Conservation (phyloP, 371 early-diverging fungal species). For the Umbelopsis sp. region DNA sequence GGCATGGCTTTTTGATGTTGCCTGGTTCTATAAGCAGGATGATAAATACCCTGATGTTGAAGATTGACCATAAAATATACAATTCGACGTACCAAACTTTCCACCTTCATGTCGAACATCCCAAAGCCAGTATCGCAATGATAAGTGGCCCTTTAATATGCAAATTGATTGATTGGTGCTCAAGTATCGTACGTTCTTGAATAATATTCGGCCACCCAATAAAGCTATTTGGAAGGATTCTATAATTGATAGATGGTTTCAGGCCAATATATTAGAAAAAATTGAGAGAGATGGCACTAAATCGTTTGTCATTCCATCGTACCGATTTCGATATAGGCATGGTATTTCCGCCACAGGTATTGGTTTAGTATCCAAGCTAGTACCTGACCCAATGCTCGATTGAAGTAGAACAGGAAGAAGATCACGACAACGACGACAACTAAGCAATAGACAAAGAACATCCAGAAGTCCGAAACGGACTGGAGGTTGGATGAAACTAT, state of each 20-base stretch:
- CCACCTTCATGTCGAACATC: conserved; percentile 60
- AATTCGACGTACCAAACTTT: conserved; percentile 25
- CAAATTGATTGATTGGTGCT: conserved; percentile 76
- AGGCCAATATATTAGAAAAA: neutral
- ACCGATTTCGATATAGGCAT: conserved; percentile 80
- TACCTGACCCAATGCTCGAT: conserved; percentile 67
- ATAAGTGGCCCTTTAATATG: conserved; percentile 79
- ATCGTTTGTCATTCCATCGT: conserved; percentile 21
- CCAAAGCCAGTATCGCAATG: conserved; percentile 78
- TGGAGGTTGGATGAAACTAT: conserved; percentile 28
- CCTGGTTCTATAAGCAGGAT: conserved; percentile 18
- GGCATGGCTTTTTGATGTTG: conserved; percentile 51
- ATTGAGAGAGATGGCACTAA: neutral
- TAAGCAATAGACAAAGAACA: conserved; percentile 72
- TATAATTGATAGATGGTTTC: conserved; percentile 26
- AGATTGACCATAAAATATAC: neutral
- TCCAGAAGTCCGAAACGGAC: conserved; percentile 47
- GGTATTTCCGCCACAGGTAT: conserved; percentile 73
- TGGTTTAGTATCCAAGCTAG: conserved; percentile 69
- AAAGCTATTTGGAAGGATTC: conserved; percentile 79
- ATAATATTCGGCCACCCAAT: conserved; percentile 79
- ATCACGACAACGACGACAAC: conserved; percentile 73
- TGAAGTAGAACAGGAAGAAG: conserved; percentile 80
- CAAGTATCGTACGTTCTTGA: conserved; percentile 77
- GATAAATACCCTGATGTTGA: neutral